A percentile compares a stretch with the other conserved stretches of the same genome.
These are phyloP conservation scores for Hypoxylon sp. DNA, from an alignment of 2,329 filamentous ascomycete species.

Conservation along the genomic window DNA sequence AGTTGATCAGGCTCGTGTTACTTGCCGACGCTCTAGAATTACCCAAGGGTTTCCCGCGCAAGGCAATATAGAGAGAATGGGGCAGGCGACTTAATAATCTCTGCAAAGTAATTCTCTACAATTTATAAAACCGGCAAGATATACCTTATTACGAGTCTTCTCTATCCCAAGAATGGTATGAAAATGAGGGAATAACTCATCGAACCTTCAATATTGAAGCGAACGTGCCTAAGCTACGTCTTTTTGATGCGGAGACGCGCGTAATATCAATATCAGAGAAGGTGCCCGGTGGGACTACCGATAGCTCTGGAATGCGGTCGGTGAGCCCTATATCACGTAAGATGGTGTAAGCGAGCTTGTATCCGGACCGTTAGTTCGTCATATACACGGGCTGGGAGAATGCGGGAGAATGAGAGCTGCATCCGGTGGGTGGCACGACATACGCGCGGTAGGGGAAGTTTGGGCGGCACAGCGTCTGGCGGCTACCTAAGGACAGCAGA, in stretches of 20 bases:
- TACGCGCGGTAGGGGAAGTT: slow-evolving; percentile 15
- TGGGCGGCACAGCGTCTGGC: slow-evolving; percentile 20
- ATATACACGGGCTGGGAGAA: slow-evolving; percentile 34
- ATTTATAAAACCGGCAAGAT: not conserved
- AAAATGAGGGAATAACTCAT: slow-evolving; percentile 1
- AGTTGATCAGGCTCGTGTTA: not conserved
- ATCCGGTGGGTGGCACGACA: slow-evolving; percentile 38
- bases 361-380: slow-evolving; percentile 23
- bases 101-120: not conserved
- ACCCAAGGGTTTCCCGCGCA: not conserved
- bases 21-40: slow-evolving; percentile 6
- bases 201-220: not conserved
- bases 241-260: slow-evolving; percentile 4
- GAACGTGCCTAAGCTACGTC: slow-evolving; percentile 1
- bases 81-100: not conserved
- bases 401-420: slow-evolving; percentile 34
- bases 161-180: not conserved
- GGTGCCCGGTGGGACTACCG: slow-evolving; percentile 18
- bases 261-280: slow-evolving; percentile 15
- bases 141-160: not conserved
- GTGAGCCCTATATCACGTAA: slow-evolving; percentile 6
- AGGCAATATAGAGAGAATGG: not conserved
- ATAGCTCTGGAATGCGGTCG: slow-evolving; percentile 26
- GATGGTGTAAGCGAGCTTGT: slow-evolving; percentile 11
- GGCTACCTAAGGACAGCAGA: slow-evolving; percentile 6